A percentile compares a stretch with the other conserved stretches of the same genome.
Conservation (phyloP, 2,329 filamentous ascomycete species). For the Fusarium heterosporum region DNA sequence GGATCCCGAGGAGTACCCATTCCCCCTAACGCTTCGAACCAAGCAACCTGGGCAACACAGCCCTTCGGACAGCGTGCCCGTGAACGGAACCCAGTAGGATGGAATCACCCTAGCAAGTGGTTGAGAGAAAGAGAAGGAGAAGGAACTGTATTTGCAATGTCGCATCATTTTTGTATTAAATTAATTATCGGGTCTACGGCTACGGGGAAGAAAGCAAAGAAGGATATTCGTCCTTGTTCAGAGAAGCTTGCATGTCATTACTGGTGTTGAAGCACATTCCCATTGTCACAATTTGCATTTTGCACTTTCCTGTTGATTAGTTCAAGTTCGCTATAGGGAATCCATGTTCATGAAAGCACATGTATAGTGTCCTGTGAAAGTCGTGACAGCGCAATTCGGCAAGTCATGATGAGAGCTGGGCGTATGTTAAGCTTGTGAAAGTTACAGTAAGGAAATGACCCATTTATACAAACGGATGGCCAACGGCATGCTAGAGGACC, state of each 20-base stretch:
- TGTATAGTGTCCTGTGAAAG: neutral
- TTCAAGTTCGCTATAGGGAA: slow-evolving; percentile 25
- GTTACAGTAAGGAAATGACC: neutral
- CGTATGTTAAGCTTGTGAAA: neutral
- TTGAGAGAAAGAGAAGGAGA: slow-evolving; percentile 16
- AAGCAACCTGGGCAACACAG: slow-evolving; percentile 57
- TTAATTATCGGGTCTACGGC: slow-evolving; percentile 31
- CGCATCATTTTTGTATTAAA: slow-evolving; percentile 26
- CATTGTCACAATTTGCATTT: slow-evolving; percentile 37
- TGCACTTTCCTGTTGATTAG: slow-evolving; percentile 37
- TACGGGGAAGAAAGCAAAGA: slow-evolving; percentile 1
- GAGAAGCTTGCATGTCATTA: slow-evolving; percentile 40
- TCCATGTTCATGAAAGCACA: slow-evolving; percentile 21
- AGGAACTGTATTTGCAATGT: slow-evolving; percentile 28
- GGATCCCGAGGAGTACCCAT: slow-evolving; percentile 79
- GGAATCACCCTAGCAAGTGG: slow-evolving; percentile 5
- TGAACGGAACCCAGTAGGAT: slow-evolving; percentile 44
- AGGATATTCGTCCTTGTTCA: slow-evolving; percentile 8
- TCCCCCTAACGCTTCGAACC: slow-evolving; percentile 67
- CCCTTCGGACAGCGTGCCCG: slow-evolving; percentile 41
- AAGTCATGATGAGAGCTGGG: slow-evolving; percentile 8
- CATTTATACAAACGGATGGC: neutral
- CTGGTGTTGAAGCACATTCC: slow-evolving; percentile 38
- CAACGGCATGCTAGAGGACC: neutral
- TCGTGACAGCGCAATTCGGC: neutral